Percentiles rank a stretch among this genome's conserved stretches.
Conservation (phyloP, 2,329 filamentous ascomycete species). For the Penicillium sclerotigenum region DNA sequence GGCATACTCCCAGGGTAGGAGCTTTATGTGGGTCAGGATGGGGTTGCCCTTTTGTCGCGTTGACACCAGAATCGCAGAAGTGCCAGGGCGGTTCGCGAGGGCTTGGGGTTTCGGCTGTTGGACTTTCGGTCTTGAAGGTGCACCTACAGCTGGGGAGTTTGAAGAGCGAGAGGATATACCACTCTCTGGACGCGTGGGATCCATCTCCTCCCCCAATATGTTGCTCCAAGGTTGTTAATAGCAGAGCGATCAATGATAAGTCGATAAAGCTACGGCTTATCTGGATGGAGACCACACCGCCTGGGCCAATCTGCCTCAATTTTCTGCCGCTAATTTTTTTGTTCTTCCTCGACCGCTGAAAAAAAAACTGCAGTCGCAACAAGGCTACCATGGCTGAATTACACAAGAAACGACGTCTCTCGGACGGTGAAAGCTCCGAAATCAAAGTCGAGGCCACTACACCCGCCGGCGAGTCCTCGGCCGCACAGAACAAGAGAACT, state of each 20-base stretch:
- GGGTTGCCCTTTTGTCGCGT: conserved; percentile 94
- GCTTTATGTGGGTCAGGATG: conserved; percentile 75
- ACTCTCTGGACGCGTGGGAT: neutral
- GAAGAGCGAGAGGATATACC: conserved; percentile 37
- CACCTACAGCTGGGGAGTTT: conserved; percentile 23
- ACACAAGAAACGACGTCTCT: conserved; percentile 38
- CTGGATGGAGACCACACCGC: conserved; percentile 9
- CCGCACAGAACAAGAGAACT: conserved; percentile 54
- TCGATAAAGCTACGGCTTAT: conserved; percentile 21
- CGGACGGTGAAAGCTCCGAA: conserved; percentile 23
- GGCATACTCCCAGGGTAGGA: conserved; percentile 91
- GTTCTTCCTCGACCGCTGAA: conserved; percentile 11
- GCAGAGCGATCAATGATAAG: conserved; percentile 9
- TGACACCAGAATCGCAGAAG: conserved; percentile 83
- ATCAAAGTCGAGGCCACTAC: conserved; percentile 22
- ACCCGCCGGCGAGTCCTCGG: conserved; percentile 17
- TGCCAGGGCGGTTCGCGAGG: conserved; percentile 63
- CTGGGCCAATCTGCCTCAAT: conserved; percentile 16
- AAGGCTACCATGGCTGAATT: conserved; percentile 31
- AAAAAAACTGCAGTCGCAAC: conserved; percentile 15
- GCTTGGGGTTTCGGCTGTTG: conserved; percentile 87
- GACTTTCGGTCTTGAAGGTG: conserved; percentile 50
- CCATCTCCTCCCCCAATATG: neutral
- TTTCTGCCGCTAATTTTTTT: conserved; percentile 40
- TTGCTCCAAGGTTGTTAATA: neutral